phyloP scores from a whole-genome alignment of 805 yeast genomes.

The Barnettozyma populi region DNA sequence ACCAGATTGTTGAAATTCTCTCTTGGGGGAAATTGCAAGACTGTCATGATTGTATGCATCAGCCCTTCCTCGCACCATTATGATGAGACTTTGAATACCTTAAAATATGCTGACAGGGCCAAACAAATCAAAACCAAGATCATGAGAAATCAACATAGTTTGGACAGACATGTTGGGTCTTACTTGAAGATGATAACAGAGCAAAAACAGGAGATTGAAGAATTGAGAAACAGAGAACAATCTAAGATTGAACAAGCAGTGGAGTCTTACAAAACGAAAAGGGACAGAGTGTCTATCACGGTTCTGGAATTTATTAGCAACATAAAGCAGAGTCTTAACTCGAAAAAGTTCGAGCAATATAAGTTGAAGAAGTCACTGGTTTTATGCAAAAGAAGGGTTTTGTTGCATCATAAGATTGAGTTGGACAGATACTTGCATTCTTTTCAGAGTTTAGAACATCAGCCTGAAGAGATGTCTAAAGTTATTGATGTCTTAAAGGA shows the following conservation, averaged over 20 bases:
- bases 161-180: conserved; percentile 80
- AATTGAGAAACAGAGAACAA: conserved; percentile 51
- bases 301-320: conserved; percentile 38
- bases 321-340: conserved; percentile 35
- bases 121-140: conserved; percentile 83
- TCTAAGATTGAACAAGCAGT: conserved; percentile 35
- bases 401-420: conserved; percentile 40
- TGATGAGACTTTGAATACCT: conserved; percentile 88
- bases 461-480: conserved; percentile 22
- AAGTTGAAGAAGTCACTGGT: conserved; percentile 33
- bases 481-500: conserved; percentile 28
- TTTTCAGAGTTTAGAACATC: conserved; percentile 18
- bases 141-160: conserved; percentile 63
- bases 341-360: conserved; percentile 41
- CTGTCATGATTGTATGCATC: conserved; percentile 93
- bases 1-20: conserved; percentile 85
- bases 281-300: conserved; percentile 35
- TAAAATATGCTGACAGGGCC: conserved; percentile 88
- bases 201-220: conserved; percentile 69
- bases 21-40: conserved; percentile 89
- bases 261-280: conserved; percentile 29
- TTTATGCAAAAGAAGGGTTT: conserved; percentile 33
- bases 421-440: conserved; percentile 21
- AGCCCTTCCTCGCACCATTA: conserved; percentile 84
- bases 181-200: conserved; percentile 80